These are phyloP conservation scores for Meyerozyma elateridarum DNA, from an alignment of 1,139 yeast genomes.

Conservation along the genomic window DNA sequence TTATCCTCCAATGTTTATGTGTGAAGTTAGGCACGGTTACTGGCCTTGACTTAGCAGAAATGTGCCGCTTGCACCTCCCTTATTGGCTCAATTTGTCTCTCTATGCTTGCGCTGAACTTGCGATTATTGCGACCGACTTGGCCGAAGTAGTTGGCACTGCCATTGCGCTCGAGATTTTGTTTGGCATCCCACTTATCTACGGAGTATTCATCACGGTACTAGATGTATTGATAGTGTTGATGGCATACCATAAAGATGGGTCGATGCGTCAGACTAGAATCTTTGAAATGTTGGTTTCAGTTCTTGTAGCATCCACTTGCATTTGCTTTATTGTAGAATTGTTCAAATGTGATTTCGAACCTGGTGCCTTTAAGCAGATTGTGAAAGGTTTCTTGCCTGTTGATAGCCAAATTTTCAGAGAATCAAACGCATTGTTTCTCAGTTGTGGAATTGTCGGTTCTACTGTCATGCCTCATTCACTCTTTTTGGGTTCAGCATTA, in stretches of 20 bases:
- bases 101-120: constrained; percentile 65
- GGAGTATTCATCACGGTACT: constrained; percentile 68
- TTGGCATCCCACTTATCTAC: constrained; percentile 57
- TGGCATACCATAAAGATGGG: constrained; percentile 73
- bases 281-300: constrained; percentile 62
- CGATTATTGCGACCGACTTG: constrained; percentile 75
- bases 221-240: constrained; percentile 64
- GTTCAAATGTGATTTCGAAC: constrained; percentile 44
- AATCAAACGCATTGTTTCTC: constrained; percentile 58
- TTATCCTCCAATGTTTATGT: constrained; percentile 64
- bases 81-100: constrained; percentile 50
- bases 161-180: constrained; percentile 63
- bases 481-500: constrained; percentile 69
- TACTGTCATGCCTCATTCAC: constrained; percentile 80
- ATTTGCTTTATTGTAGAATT: constrained; percentile 60
- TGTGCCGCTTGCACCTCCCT: constrained; percentile 64
- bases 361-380: constrained; percentile 31
- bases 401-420: constrained; percentile 40
- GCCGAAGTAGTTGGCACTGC: constrained; percentile 86
- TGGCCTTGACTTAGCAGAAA: constrained; percentile 72
- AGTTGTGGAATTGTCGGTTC: constrained; percentile 76
- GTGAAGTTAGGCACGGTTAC: constrained; percentile 75
- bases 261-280: constrained; percentile 58
- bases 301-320: constrained; percentile 61
- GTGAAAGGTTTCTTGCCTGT: constrained; percentile 61